These are phyloP conservation scores for Geoglossum glabrum DNA, from an alignment of 495 filamentous ascomycete genomes.

Conservation along the genomic window DNA sequence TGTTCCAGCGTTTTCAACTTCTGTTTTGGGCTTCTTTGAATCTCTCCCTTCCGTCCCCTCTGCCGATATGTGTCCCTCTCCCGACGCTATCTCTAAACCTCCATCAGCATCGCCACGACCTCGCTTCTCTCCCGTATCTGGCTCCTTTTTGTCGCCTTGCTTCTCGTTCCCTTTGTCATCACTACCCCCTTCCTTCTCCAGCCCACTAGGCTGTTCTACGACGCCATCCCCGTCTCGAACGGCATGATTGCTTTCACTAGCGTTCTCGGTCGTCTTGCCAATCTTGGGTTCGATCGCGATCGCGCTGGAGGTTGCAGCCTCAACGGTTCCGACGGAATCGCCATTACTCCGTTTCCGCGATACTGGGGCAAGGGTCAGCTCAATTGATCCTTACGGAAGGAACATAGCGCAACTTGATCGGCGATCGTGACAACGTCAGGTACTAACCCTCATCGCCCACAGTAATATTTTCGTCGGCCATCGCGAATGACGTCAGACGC, in stretches of 20 bases:
- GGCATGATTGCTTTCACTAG: constrained; percentile 31
- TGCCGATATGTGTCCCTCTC: background rate
- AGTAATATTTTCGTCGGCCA: constrained; percentile 21
- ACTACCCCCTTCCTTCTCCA: constrained; percentile 17
- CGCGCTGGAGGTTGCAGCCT: constrained; percentile 35
- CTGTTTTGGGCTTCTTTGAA: background rate
- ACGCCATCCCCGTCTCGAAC: constrained; percentile 40
- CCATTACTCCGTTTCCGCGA: constrained; percentile 36
- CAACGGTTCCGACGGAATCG: constrained; percentile 32
- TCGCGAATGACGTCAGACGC: constrained; percentile 5
- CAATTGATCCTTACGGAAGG: background rate
- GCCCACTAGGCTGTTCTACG: constrained; percentile 36
- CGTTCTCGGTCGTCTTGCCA: constrained; percentile 42
- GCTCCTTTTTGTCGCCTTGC: constrained; percentile 5
- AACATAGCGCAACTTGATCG: background rate
- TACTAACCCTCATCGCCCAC: constrained; percentile 25
- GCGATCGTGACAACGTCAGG: constrained; percentile 5
- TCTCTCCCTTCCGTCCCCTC: background rate
- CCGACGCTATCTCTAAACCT: background rate
- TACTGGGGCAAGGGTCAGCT: constrained; percentile 18
- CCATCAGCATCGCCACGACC: background rate
- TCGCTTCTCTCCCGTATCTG: background rate
- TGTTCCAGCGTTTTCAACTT: background rate
- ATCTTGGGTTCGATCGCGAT: constrained; percentile 34
- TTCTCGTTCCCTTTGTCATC: constrained; percentile 8